Conservation (phyloP, 2,329 filamentous ascomycete genomes). For the Colletotrichum australisinense region DNA sequence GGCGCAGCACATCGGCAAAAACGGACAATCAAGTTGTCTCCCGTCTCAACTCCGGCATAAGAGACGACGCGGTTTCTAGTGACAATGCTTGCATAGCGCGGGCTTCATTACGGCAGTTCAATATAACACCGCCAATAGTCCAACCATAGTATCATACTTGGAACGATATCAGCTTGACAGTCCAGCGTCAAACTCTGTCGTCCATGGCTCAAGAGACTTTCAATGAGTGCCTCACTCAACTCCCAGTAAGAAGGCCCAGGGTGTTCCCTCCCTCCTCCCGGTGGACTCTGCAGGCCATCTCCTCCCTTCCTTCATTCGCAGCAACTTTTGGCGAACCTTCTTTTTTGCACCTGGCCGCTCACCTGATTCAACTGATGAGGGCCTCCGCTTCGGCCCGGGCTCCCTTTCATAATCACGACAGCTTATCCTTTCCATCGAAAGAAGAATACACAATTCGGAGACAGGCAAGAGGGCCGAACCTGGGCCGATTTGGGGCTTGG, state of each 20-base stretch:
- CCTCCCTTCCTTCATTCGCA: no score
- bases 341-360: not conserved
- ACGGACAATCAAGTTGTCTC: not conserved
- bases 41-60: slow-evolving; percentile 6
- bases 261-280: no score
- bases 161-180: no score
- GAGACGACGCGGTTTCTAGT: not conserved
- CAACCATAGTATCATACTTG: no score
- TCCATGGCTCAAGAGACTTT: no score
- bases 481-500: not conserved
- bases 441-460: not conserved
- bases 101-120: slow-evolving; percentile 7
- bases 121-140: no score
- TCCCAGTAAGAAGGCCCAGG: no score
- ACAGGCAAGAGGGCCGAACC: not conserved
- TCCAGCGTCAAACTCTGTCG: no score
- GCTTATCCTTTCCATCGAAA: not conserved
- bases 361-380: not conserved
- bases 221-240: no score
- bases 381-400: not conserved
- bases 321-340: slow-evolving; percentile 16
- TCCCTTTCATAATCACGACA: not conserved
- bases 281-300: no score
- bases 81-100: not conserved
- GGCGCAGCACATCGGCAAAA: slow-evolving; percentile 15